Conservation (phyloP, 2,329 filamentous ascomycete species). For the Lasiodiplodia citricola region DNA sequence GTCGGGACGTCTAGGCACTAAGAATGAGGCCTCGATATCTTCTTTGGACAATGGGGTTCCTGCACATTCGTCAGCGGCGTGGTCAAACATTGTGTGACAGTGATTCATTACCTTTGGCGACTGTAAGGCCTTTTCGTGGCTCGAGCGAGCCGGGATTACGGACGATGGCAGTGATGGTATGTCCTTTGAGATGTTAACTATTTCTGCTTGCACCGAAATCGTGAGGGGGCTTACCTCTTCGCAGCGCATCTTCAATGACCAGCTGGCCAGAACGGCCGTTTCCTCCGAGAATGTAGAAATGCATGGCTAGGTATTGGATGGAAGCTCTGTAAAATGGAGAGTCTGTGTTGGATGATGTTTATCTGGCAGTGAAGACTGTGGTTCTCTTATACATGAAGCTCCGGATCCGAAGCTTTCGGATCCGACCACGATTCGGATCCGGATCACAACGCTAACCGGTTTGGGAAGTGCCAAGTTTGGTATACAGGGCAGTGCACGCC, state of each 20-base stretch:
- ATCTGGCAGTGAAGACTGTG: background rate
- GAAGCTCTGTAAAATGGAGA: no score
- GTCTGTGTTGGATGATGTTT: background rate
- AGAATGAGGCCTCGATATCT: conserved; percentile 48
- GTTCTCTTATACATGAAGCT: background rate
- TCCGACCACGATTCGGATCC: conserved; percentile 7
- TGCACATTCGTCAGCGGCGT: background rate
- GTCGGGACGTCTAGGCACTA: conserved; percentile 30
- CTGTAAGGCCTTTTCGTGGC: conserved; percentile 41
- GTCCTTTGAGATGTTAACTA: conserved; percentile 30
- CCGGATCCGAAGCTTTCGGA: conserved; percentile 7
- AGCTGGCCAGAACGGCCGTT: conserved; percentile 55
- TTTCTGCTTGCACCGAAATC: background rate
- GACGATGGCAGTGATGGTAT: conserved; percentile 55
- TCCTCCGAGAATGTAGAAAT: conserved; percentile 55
- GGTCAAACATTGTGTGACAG: background rate
- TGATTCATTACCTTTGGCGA: conserved; percentile 41
- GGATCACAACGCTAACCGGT: background rate
- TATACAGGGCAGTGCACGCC: no score
- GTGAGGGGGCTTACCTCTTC: conserved; percentile 28
- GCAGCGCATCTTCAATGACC: conserved; percentile 49
- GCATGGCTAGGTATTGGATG: conserved; percentile 35
- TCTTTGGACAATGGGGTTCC: conserved; percentile 38
- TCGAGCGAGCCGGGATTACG: conserved; percentile 46
- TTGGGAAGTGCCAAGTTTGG: no score